Base-by-base conservation (phyloP, 495 filamentous ascomycete genomes). In the Xylaria venustula region DNA sequence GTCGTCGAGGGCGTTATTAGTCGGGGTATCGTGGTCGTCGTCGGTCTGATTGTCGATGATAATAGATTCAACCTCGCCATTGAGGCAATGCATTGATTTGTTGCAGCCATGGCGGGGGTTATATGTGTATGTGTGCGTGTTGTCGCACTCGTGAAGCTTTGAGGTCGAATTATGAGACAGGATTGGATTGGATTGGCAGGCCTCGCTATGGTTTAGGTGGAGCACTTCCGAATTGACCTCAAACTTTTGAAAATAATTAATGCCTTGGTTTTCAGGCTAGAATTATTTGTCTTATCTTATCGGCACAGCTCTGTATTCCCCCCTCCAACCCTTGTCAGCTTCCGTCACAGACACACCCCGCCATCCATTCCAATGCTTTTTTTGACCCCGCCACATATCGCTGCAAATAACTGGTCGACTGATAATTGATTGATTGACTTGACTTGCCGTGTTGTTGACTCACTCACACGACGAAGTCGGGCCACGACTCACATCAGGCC, bases 1-100 rank as follows among this genome's bases (percentile, higher is more conserved):
- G 74, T 73, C 17, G 50, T n/a, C 14, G 30, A 8, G 0, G 77
- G 79, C 5, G 75, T 61, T 47, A 79, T 63, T 63, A 77, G 77
- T 42, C 68, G 73, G 12, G 78, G 77, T 64, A 80, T 74, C 62
- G 73, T 71, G 45, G 67, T 44, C 32, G 66, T 61, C 7, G 66
- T 56, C 44, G 77, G 69, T 52, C 77, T 71, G 30, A 59, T 25
- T 25, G 74, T 49, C 14, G 73, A 44, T 20, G 74, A 70, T n/a
- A n/a, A n/a, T 5, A 80, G 69, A 53, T 67, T 88, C 23, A 85
- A 74, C 50, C 58, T 40, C 49, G 87, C 86, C 67, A 84, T 73
- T 11, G 83, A 85, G 67, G 85, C 81, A 62, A 89, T 77, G 68
- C 85, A 88, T 60, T 75, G 70, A 60, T 67, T 73, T 59, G 73